phyloP scores from a whole-genome alignment of 139 green algal species.

The Trebouxia sp. region DNA sequence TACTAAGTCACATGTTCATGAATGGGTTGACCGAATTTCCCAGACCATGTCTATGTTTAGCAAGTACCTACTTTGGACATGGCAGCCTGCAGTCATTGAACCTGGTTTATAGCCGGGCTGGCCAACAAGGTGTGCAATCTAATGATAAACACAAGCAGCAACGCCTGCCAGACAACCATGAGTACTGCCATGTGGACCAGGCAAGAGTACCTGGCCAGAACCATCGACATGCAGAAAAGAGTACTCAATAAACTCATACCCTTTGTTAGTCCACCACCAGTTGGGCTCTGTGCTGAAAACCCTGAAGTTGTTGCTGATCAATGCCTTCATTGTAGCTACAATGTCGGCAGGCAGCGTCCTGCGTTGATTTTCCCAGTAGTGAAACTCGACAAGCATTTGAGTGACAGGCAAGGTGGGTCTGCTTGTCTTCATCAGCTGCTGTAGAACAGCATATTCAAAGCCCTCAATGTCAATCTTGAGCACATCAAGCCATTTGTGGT shows the following conservation, averaged over 20 bases:
- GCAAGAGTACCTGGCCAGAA: neutral
- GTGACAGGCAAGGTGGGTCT: conserved; percentile 27
- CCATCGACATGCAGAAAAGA: conserved; percentile 24
- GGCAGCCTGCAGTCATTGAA: no score
- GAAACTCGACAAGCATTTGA: conserved; percentile 36
- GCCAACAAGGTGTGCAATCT: no score
- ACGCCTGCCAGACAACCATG: no score
- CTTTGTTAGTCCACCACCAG: conserved; percentile 29
- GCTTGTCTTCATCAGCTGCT: neutral
- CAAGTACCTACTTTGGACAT: no score
- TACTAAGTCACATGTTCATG: no score
- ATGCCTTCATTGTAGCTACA: conserved; percentile 1
- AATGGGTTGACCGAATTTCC: no score
- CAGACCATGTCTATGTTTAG: no score
- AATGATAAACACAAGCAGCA: no score
- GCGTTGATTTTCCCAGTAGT: neutral
- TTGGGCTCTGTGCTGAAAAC: conserved; percentile 32
- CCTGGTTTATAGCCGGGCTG: no score
- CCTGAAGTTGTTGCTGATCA: conserved; percentile 12
- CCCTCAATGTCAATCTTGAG: conserved; percentile 49
- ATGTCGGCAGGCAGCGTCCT: neutral
- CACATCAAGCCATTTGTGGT: conserved; percentile 40
- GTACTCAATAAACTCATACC: conserved; percentile 33
- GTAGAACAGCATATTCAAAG: conserved; percentile 33
- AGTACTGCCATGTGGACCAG: no score